A percentile compares a stretch with the other conserved stretches of the same genome.
Evolutionary conservation across 768 basidiomycete genomes (phyloP).

Genomic region (Tylopilus subfusipes): DNA sequence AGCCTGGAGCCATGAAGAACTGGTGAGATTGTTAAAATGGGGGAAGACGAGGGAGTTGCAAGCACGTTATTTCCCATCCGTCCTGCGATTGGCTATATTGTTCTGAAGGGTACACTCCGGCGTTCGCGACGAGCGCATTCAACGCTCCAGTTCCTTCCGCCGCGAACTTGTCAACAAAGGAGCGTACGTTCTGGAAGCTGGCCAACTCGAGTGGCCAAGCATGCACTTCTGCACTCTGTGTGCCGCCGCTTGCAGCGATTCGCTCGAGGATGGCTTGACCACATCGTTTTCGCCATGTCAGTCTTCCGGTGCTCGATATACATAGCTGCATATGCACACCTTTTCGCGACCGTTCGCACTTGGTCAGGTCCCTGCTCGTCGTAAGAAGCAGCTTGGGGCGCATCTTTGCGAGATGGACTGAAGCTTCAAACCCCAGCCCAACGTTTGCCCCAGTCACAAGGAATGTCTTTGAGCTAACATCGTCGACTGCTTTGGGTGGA

Average conservation of each 20-base stretch:
- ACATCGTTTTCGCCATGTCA: background rate
- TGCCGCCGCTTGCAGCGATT: conserved; percentile 2
- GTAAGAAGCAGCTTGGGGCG: conserved; percentile 30
- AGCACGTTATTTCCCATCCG: conserved; percentile 47
- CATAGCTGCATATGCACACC: conserved; percentile 8
- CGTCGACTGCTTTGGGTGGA: conserved; percentile 12
- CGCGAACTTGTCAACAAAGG: conserved; percentile 32
- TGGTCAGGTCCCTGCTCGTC: conserved; percentile 31
- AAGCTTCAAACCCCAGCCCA: conserved; percentile 33
- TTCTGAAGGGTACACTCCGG: conserved; percentile 13
- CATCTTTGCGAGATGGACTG: conserved; percentile 32
- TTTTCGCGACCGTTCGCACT: conserved; percentile 22
- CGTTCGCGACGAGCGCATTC: conserved; percentile 33
- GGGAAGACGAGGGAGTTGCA: background rate
- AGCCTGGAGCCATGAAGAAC: conserved; percentile 22
- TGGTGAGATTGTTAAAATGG: background rate
- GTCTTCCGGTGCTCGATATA: background rate
- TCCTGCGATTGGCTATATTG: conserved; percentile 36
- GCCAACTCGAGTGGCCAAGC: conserved; percentile 35
- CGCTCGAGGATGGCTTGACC: conserved; percentile 17
- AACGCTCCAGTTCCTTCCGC: conserved; percentile 20
- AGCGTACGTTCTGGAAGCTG: conserved; percentile 29
- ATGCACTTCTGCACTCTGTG: conserved; percentile 13
- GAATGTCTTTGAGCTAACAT: conserved; percentile 46
- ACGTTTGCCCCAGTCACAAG: conserved; percentile 50